A percentile compares a stretch with the other conserved stretches of the same genome.
These are phyloP conservation scores for Cercospora sojina DNA, from an alignment of 2,329 filamentous ascomycete species.

Conservation along the genomic window DNA sequence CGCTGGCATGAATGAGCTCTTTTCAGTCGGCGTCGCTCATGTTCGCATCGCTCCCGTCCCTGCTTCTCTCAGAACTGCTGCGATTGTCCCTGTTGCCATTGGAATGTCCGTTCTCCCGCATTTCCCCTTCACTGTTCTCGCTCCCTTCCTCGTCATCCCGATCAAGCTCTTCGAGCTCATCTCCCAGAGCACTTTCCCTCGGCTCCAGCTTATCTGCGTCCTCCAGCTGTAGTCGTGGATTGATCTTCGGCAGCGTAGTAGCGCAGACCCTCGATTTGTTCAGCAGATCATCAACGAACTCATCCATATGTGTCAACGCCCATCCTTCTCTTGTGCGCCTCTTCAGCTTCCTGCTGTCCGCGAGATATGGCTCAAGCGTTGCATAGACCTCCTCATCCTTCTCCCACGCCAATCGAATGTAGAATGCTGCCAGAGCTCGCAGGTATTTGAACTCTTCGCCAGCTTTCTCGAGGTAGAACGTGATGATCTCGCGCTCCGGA, in stretches of 20 bases:
- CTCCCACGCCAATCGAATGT: constrained; percentile 82
- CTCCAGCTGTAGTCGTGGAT: constrained; percentile 76
- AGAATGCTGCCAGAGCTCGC: constrained; percentile 84
- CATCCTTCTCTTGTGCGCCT: constrained; percentile 73
- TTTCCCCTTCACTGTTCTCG: constrained; percentile 26
- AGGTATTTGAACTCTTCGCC: constrained; percentile 76
- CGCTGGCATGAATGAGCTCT: background rate
- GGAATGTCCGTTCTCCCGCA: constrained; percentile 18
- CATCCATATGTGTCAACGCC: constrained; percentile 76
- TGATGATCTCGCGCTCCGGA: constrained; percentile 73
- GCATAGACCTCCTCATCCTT: constrained; percentile 79
- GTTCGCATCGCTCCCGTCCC: constrained; percentile 19
- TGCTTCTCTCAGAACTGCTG: constrained; percentile 1
- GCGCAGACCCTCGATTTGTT: constrained; percentile 87
- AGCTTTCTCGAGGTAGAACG: constrained; percentile 75
- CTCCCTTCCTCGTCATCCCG: constrained; percentile 54
- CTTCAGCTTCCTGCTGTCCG: constrained; percentile 80
- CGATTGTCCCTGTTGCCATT: constrained; percentile 23
- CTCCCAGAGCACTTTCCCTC: constrained; percentile 77
- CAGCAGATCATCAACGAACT: constrained; percentile 89
- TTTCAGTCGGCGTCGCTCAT: constrained; percentile 25
- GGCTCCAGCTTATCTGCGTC: constrained; percentile 86
- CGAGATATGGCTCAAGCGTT: constrained; percentile 76
- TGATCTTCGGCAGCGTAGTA: constrained; percentile 90
- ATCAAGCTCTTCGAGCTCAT: constrained; percentile 68